A percentile compares a stretch with the other conserved stretches of the same genome.
Evolutionary conservation across 352 stramenopile species (phyloP).

Genomic region (Phytophthora palmivora): DNA sequence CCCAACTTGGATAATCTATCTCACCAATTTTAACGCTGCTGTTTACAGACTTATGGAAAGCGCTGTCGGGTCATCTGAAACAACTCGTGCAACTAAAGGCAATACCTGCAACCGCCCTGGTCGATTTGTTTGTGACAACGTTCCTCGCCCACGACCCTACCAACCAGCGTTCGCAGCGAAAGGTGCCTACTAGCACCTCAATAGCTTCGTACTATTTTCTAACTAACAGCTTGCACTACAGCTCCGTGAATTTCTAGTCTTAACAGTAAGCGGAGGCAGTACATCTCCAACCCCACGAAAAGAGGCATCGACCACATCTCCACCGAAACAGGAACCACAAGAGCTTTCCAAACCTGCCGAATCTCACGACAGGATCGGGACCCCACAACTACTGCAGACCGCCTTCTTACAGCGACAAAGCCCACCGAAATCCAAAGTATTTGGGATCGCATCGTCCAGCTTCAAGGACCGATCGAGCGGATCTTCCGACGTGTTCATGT

Average conservation of each 20-base stretch:
- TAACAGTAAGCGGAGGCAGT: slow-evolving; percentile 45
- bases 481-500: slow-evolving; percentile 62
- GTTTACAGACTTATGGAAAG: slow-evolving; percentile 72
- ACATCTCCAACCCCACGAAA: slow-evolving; percentile 33
- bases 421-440: slow-evolving; percentile 59
- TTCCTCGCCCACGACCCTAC: slow-evolving; percentile 63
- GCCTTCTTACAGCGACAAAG: slow-evolving; percentile 66
- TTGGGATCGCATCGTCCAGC: slow-evolving; percentile 58
- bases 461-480: slow-evolving; percentile 59
- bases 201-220: neutral
- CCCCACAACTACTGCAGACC: slow-evolving; percentile 61
- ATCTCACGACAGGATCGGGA: slow-evolving; percentile 33
- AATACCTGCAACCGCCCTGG: slow-evolving; percentile 42
- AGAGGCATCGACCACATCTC: slow-evolving; percentile 20
- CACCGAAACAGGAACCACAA: slow-evolving; percentile 29
- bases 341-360: slow-evolving; percentile 20
- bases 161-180: slow-evolving; percentile 72
- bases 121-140: slow-evolving; percentile 56
- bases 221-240: slow-evolving; percentile 28
- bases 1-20: neutral
- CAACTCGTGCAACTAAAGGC: slow-evolving; percentile 56
- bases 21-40: neutral
- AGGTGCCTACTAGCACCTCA: slow-evolving; percentile 48
- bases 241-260: slow-evolving; percentile 74
- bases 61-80: slow-evolving; percentile 62